Conservation (phyloP, 2,329 filamentous ascomycete genomes). For the Colletotrichum sansevieriae region DNA sequence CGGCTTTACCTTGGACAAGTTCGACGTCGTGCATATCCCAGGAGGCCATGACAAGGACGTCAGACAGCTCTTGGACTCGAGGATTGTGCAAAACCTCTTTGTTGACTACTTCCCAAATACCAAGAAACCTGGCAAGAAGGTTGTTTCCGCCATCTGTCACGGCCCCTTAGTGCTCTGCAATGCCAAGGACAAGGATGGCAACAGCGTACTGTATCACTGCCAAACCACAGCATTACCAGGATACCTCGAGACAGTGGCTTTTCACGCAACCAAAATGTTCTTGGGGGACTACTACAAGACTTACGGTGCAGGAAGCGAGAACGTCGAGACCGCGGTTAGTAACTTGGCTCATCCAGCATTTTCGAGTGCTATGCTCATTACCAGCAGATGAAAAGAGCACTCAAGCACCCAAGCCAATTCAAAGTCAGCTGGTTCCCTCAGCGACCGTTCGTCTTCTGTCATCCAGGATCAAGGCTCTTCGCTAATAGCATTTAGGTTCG, state of each 20-base stretch:
- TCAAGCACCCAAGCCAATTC: constrained; percentile 59
- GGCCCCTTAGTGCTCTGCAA: constrained; percentile 64
- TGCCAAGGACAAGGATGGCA: constrained; percentile 55
- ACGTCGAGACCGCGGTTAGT: constrained; percentile 61
- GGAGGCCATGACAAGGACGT: constrained; percentile 67
- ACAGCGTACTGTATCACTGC: constrained; percentile 61
- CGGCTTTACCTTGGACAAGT: constrained; percentile 59
- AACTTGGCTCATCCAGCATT: not conserved
- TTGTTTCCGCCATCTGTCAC: constrained; percentile 64
- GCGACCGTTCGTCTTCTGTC: constrained; percentile 19
- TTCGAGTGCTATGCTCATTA: not conserved
- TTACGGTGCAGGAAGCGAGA: constrained; percentile 63
- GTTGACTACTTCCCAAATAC: constrained; percentile 62
- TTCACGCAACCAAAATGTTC: constrained; percentile 61
- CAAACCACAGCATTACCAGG: constrained; percentile 63
- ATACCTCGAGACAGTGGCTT: constrained; percentile 62
- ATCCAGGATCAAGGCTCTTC: not conserved
- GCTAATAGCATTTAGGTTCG: constrained; percentile 53
- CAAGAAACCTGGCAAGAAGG: constrained; percentile 57
- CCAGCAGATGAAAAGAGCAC: constrained; percentile 56
- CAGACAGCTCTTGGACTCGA: constrained; percentile 64
- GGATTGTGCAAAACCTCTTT: constrained; percentile 58
- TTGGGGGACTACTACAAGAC: constrained; percentile 70
- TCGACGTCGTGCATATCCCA: constrained; percentile 63
- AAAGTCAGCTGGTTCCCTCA: constrained; percentile 54